phyloP scores from a whole-genome alignment of 179 eudicot species.

The Beta macrorhiza region DNA sequence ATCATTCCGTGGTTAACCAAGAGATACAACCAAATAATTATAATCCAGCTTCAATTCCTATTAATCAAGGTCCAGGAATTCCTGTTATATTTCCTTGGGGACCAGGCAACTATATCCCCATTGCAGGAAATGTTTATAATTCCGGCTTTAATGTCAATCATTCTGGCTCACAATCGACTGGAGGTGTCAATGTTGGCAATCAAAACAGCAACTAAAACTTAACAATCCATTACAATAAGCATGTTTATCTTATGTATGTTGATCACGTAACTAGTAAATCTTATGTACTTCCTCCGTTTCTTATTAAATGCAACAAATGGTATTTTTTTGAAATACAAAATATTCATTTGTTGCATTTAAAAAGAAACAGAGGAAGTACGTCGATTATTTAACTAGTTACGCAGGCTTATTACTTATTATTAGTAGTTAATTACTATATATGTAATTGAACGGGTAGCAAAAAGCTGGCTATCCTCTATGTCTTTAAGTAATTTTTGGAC shows the following conservation, averaged over 20 bases:
- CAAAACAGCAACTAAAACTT: neutral
- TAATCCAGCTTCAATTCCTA: neutral
- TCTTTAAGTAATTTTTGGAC: neutral
- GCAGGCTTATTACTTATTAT: neutral
- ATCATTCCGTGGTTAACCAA: neutral
- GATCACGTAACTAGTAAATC: neutral
- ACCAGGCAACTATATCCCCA: conserved; percentile 13
- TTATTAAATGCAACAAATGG: no score
- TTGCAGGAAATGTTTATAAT: conserved; percentile 25
- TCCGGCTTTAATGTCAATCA: conserved; percentile 26
- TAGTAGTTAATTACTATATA: neutral
- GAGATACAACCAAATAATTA: neutral
- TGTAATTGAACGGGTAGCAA: neutral
- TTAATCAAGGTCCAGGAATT: neutral
- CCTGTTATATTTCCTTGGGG: conserved; percentile 19
- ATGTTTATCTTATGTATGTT: neutral
- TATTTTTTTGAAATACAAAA: no score
- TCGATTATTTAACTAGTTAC: neutral
- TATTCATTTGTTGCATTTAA: no score
- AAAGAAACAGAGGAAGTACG: no score
- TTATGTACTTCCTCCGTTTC: neutral
- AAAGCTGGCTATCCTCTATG: neutral
- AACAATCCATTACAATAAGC: neutral
- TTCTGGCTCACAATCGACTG: conserved; percentile 20
- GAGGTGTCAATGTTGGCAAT: conserved; percentile 22